Percentiles rank a stretch among this genome's conserved stretches.
These are phyloP conservation scores for Salix brachista DNA, from an alignment of 345 rosid genomes.

Conservation along the genomic window DNA sequence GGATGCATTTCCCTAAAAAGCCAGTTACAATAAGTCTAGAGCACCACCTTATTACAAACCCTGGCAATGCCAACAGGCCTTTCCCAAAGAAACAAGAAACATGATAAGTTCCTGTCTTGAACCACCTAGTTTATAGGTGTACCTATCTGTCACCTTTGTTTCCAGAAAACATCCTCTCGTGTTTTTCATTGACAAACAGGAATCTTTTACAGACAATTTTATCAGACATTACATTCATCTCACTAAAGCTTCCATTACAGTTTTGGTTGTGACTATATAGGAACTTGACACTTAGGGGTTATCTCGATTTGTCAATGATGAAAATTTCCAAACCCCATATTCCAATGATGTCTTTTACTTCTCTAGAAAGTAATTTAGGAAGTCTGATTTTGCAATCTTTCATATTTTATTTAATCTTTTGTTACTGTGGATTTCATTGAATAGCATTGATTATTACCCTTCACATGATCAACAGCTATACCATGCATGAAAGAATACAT, in stretches of 20 bases:
- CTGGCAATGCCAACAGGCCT: neutral
- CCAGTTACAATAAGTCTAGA: neutral
- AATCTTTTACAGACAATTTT: neutral
- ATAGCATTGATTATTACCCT: neutral
- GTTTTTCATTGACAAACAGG: neutral
- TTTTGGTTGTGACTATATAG: neutral
- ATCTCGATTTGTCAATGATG: neutral
- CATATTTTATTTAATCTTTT: neutral
- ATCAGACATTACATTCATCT: neutral
- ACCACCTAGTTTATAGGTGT: neutral
- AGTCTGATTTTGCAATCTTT: neutral
- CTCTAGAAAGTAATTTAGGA: neutral
- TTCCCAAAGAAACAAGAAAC: neutral
- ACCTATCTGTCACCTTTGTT: neutral
- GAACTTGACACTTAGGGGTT: neutral
- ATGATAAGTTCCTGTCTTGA: neutral
- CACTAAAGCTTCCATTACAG: neutral
- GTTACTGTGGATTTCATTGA: neutral
- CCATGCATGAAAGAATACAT: conserved; percentile 6
- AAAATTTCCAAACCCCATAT: neutral
- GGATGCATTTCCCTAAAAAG: neutral
- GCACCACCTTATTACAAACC: neutral
- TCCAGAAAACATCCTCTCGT: neutral
- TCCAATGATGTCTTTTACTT: neutral
- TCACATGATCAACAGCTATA: neutral